These are phyloP conservation scores for Pythium monospermum DNA, from an alignment of 352 stramenopile species.

Conservation along the genomic window DNA sequence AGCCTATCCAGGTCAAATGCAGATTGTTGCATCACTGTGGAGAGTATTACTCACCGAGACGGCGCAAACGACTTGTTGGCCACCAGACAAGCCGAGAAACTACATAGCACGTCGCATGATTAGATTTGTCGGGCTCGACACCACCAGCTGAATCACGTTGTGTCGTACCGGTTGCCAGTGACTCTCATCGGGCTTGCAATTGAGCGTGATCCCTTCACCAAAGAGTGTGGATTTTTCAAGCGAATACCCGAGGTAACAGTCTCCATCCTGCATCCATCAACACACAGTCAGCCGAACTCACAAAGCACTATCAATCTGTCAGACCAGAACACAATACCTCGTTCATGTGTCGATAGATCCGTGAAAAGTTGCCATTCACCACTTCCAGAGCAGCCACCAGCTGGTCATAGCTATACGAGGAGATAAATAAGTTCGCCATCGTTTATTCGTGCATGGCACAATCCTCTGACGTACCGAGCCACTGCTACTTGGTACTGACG, in stretches of 20 bases:
- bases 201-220: conserved; percentile 26
- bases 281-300: background rate
- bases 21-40: too few relatives aligned
- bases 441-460: too few relatives aligned
- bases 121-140: too few relatives aligned
- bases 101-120: background rate
- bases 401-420: conserved; percentile 5
- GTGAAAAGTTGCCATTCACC: conserved; percentile 24
- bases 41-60: conserved; percentile 21
- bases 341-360: conserved; percentile 25
- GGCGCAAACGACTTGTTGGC: conserved; percentile 34
- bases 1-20: background rate
- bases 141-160: too few relatives aligned
- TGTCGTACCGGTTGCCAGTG: conserved; percentile 32
- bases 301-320: background rate
- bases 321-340: too few relatives aligned
- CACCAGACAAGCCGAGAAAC: conserved; percentile 35
- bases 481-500: conserved; percentile 3
- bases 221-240: conserved; percentile 29
- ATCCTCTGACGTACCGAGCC: conserved; percentile 1
- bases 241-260: conserved; percentile 34
- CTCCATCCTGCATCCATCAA: conserved; percentile 23
- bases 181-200: conserved; percentile 40
- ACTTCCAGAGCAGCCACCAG: conserved; percentile 5
- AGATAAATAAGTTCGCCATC: too few relatives aligned